Percentiles rank a stretch among this genome's conserved stretches.
Conservation (phyloP, 1,284 basidiomycete genomes). For the Porodaedalea pini region DNA sequence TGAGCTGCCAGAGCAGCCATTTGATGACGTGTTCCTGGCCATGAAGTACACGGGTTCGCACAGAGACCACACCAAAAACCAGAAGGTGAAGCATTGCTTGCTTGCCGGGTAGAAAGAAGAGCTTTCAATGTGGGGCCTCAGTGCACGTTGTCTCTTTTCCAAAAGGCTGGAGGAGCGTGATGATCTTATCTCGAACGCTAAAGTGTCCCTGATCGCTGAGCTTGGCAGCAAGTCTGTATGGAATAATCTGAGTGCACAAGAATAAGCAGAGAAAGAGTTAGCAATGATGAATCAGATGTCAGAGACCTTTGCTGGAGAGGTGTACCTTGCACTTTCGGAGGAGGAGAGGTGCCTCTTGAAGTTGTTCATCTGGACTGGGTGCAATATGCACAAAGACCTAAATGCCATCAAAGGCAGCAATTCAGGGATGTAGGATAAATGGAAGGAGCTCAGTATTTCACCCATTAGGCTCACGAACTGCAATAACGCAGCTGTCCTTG, state of each 20-base stretch:
- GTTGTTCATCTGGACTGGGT: conserved; percentile 25
- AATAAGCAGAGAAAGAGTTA: no score
- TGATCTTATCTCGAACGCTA: no score
- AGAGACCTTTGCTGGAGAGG: background rate
- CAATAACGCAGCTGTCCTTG: background rate
- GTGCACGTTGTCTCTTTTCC: no score
- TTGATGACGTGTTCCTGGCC: background rate
- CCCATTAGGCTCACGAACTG: background rate
- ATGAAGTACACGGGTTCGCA: background rate
- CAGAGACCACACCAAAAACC: conserved; percentile 9
- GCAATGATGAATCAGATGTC: no score
- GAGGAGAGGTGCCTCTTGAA: conserved; percentile 20
- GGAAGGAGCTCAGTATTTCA: background rate
- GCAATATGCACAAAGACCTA: conserved; percentile 30
- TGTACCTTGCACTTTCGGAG: conserved; percentile 20
- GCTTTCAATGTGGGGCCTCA: background rate
- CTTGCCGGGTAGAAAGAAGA: background rate
- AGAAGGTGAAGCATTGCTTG: background rate
- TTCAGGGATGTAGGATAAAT: background rate
- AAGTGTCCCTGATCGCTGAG: no score
- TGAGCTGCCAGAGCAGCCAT: no score
- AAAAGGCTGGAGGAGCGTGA: no score
- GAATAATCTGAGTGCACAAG: conserved; percentile 18
- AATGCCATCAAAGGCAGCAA: conserved; percentile 27
- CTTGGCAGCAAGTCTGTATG: conserved; percentile 10